Conservation (phyloP, 2,329 filamentous ascomycete genomes). For the Aspergillus sp. region DNA sequence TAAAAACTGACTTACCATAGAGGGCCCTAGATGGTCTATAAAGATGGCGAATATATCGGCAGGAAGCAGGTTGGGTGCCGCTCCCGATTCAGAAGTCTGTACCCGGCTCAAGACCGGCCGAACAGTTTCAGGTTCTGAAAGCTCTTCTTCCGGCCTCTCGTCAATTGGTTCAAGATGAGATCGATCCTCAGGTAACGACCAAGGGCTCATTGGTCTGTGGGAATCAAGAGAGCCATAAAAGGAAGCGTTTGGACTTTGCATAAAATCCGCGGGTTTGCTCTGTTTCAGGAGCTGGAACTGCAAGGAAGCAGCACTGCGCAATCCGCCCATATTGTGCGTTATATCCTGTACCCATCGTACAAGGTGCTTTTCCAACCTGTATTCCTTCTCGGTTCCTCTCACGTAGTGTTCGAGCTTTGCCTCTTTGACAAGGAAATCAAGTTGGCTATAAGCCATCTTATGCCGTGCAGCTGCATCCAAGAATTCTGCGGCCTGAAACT, state of each 20-base stretch:
- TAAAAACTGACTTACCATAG: conserved; percentile 62
- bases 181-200: conserved; percentile 49
- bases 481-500: conserved; percentile 71
- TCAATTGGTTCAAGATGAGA: conserved; percentile 64
- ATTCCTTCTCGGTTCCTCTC: conserved; percentile 76
- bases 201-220: conserved; percentile 32
- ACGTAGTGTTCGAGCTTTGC: conserved; percentile 89
- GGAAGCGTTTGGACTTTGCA: conserved; percentile 24
- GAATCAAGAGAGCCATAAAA: conserved; percentile 21
- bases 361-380: conserved; percentile 76
- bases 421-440: conserved; percentile 79
- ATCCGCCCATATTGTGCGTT: conserved; percentile 84
- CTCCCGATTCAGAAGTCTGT: conserved; percentile 20
- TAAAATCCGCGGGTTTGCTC: conserved; percentile 35
- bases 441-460: conserved; percentile 67
- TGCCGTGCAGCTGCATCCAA: conserved; percentile 65
- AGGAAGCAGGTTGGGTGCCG: conserved; percentile 48
- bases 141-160: conserved; percentile 63
- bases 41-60: conserved; percentile 91
- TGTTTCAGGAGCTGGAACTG: conserved; percentile 85
- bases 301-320: conserved; percentile 85
- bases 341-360: conserved; percentile 84
- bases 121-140: conserved; percentile 29
- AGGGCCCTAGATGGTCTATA: conserved; percentile 84
- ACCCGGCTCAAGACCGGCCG: conserved; percentile 9